These are phyloP conservation scores for Blastocystis sp. DNA, from an alignment of 352 stramenopile genomes.

Conservation along the genomic window DNA sequence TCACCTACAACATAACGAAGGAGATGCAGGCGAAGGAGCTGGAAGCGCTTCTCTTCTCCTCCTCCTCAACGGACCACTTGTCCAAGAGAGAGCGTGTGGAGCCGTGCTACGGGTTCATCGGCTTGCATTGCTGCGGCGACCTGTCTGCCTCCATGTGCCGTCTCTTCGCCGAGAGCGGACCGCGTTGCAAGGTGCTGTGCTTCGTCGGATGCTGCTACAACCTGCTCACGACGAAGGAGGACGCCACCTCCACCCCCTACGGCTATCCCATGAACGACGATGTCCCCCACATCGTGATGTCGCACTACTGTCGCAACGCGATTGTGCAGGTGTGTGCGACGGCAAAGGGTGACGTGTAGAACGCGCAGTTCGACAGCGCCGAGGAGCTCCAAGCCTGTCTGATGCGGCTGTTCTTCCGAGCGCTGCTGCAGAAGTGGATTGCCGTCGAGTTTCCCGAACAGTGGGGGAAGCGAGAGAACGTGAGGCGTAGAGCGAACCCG, in stretches of 20 bases:
- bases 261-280: slow-evolving; percentile 44
- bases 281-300: not conserved
- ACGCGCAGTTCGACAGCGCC: slow-evolving; percentile 19
- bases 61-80: too few relatives aligned
- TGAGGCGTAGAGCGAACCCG: slow-evolving; percentile 26
- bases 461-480: not conserved
- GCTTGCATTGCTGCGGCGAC: slow-evolving; percentile 56
- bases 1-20: slow-evolving; percentile 59
- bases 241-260: not conserved
- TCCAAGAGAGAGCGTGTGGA: too few relatives aligned
- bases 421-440: slow-evolving; percentile 51
- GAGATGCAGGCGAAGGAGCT: slow-evolving; percentile 13
- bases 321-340: slow-evolving; percentile 36
- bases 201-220: slow-evolving; percentile 70
- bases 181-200: slow-evolving; percentile 22
- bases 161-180: slow-evolving; percentile 26
- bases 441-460: slow-evolving; percentile 26
- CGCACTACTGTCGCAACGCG: not conserved
- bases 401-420: slow-evolving; percentile 22
- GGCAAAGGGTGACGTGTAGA: not conserved
- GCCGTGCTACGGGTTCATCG: slow-evolving; percentile 48
- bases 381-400: not conserved
- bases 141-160: slow-evolving; percentile 69
- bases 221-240: slow-evolving; percentile 23
- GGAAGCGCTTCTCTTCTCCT: not conserved